Conservation (phyloP, 1,139 yeast genomes). For the Hanseniaspora sp. region DNA sequence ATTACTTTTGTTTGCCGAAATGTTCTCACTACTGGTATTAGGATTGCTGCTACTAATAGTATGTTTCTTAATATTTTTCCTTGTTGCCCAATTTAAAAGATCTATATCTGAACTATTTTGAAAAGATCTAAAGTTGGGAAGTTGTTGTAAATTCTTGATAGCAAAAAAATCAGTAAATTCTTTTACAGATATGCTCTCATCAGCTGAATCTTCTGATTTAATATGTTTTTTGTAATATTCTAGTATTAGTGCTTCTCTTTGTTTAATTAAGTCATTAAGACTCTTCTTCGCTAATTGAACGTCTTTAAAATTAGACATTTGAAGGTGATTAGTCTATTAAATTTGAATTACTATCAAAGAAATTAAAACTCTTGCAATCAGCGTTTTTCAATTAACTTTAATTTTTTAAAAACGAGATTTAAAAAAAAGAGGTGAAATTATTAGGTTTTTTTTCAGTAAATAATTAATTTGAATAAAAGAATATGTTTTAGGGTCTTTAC, state of each 20-base stretch:
- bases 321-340: too few relatives aligned
- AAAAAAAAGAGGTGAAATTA: too few relatives aligned
- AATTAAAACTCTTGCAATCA: too few relatives aligned
- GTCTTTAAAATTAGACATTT: slow-evolving; percentile 13
- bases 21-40: not conserved
- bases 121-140: slow-evolving; percentile 15
- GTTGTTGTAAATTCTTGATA: slow-evolving; percentile 14
- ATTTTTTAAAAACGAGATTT: too few relatives aligned
- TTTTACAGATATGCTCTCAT: slow-evolving; percentile 1
- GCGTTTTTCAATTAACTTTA: too few relatives aligned
- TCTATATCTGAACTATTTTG: slow-evolving; percentile 12
- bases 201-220: not conserved
- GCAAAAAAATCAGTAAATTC: slow-evolving; percentile 8
- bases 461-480: too few relatives aligned
- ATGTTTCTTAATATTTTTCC: not conserved
- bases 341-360: too few relatives aligned
- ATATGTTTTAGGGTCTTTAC: too few relatives aligned
- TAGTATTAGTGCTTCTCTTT: slow-evolving; percentile 7
- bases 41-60: not conserved
- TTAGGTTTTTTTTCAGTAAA: too few relatives aligned
- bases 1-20: not conserved
- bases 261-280: slow-evolving; percentile 4
- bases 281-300: slow-evolving; percentile 13
- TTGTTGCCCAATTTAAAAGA: slow-evolving; percentile 9
- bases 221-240: slow-evolving; percentile 3